A percentile compares a stretch with the other conserved stretches of the same genome.
Evolutionary conservation across 1,284 basidiomycete species (phyloP).

Genomic region (Malassezia sympodialis): DNA sequence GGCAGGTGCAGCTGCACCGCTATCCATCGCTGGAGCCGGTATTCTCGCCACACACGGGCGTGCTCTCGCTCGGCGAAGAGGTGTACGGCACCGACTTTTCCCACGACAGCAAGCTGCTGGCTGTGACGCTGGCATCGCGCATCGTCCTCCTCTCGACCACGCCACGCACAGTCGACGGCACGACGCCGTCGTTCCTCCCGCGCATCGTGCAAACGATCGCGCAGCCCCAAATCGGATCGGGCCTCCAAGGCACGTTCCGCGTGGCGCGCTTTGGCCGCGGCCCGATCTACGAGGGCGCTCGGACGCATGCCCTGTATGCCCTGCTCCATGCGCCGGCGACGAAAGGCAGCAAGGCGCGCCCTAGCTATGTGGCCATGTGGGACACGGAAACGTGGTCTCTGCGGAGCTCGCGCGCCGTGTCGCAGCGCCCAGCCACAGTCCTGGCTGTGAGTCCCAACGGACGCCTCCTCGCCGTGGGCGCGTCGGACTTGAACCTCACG

Average conservation of each 20-base stretch:
- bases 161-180: slow-evolving; percentile 8
- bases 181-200: neutral
- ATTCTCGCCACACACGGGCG: slow-evolving; percentile 20
- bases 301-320: slow-evolving; percentile 5
- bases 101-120: slow-evolving; percentile 34
- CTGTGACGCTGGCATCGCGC: slow-evolving; percentile 28
- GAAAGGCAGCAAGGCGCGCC: slow-evolving; percentile 33
- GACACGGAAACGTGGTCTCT: slow-evolving; percentile 39
- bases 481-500: slow-evolving; percentile 75
- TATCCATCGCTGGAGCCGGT: slow-evolving; percentile 30
- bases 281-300: neutral
- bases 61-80: slow-evolving; percentile 24
- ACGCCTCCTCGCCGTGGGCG: slow-evolving; percentile 69
- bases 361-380: slow-evolving; percentile 42
- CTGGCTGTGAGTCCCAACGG: slow-evolving; percentile 56
- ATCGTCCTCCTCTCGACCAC: slow-evolving; percentile 33
- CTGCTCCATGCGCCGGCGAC: slow-evolving; percentile 23
- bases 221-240: slow-evolving; percentile 9
- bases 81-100: slow-evolving; percentile 43
- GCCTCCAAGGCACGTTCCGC: slow-evolving; percentile 19
- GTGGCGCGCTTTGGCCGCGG: slow-evolving; percentile 21
- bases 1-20: slow-evolving; percentile 31
- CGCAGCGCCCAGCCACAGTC: slow-evolving; percentile 39
- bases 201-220: slow-evolving; percentile 14
- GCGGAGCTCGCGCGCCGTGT: slow-evolving; percentile 31